These are phyloP conservation scores for Botrytis cinerea DNA, from an alignment of 2,329 filamentous ascomycete species.

Conservation along the genomic window DNA sequence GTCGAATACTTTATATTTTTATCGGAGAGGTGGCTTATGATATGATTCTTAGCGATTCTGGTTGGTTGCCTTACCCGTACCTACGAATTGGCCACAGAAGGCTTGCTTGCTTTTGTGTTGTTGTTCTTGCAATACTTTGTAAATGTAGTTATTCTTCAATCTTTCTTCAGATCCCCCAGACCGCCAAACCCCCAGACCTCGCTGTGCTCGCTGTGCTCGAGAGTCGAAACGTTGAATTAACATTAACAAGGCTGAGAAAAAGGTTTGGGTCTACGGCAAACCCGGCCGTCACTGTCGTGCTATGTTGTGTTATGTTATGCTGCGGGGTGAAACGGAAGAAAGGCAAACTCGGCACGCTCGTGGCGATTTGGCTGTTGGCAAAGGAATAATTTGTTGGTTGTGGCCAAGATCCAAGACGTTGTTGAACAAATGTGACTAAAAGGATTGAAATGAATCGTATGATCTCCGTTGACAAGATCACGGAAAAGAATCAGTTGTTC, in stretches of 20 bases:
- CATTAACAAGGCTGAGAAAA: neutral
- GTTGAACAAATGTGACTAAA: neutral
- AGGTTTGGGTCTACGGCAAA: neutral
- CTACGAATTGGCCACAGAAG: neutral
- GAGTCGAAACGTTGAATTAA: neutral
- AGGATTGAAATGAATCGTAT: neutral
- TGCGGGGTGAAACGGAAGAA: neutral
- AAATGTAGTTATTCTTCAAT: neutral
- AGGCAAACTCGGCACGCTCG: neutral
- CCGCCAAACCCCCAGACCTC: neutral
- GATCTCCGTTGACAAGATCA: neutral
- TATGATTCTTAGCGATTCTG: neutral
- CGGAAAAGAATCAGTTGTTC: neutral
- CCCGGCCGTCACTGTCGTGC: neutral
- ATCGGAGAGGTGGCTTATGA: conserved; percentile 7
- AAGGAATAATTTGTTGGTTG: neutral
- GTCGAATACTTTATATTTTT: neutral
- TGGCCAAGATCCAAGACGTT: neutral
- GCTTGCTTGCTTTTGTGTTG: neutral
- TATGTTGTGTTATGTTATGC: neutral
- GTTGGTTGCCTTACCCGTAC: neutral
- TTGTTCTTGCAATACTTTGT: neutral
- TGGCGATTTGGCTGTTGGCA: neutral
- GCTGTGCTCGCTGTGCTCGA: neutral
- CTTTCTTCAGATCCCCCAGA: neutral